Conservation (phyloP, 2,329 filamentous ascomycete species). For the Colletotrichum sp. region DNA sequence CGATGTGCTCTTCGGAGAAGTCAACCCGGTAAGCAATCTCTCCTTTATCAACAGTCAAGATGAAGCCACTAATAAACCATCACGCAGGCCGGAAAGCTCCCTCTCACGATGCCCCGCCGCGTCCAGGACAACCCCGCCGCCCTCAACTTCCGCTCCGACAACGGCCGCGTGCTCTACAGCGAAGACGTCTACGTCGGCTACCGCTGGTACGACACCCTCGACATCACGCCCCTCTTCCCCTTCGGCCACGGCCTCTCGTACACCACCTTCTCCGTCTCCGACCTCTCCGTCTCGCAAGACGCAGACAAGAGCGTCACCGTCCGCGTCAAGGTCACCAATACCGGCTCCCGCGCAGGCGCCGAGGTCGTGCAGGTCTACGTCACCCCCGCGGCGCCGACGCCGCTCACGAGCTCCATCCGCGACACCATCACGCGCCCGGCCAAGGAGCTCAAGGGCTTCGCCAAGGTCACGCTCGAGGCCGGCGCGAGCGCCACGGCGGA, state of each 20-base stretch:
- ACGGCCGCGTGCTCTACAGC: slow-evolving; percentile 70
- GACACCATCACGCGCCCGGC: slow-evolving; percentile 36
- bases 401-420: slow-evolving; percentile 20
- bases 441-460: slow-evolving; percentile 50
- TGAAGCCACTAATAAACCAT: neutral
- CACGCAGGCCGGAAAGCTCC: slow-evolving; percentile 72
- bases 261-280: slow-evolving; percentile 63
- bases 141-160: slow-evolving; percentile 69
- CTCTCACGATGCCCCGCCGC: slow-evolving; percentile 69
- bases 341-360: slow-evolving; percentile 26
- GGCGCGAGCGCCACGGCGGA: slow-evolving; percentile 35
- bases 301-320: slow-evolving; percentile 23
- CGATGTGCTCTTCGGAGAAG: slow-evolving; percentile 29
- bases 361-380: slow-evolving; percentile 36
- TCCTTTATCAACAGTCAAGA: accelerated
- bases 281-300: slow-evolving; percentile 43
- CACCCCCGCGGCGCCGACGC: slow-evolving; percentile 25
- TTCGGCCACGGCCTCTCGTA: slow-evolving; percentile 75
- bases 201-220: slow-evolving; percentile 65
- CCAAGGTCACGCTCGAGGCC: slow-evolving; percentile 42
- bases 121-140: slow-evolving; percentile 73
- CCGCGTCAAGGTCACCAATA: slow-evolving; percentile 52
- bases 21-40: slow-evolving; percentile 40
- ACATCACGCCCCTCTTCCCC: slow-evolving; percentile 60
- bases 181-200: slow-evolving; percentile 79